Evolutionary conservation across 352 stramenopile genomes (phyloP).

Genomic region (Phytophthora lateralis): DNA sequence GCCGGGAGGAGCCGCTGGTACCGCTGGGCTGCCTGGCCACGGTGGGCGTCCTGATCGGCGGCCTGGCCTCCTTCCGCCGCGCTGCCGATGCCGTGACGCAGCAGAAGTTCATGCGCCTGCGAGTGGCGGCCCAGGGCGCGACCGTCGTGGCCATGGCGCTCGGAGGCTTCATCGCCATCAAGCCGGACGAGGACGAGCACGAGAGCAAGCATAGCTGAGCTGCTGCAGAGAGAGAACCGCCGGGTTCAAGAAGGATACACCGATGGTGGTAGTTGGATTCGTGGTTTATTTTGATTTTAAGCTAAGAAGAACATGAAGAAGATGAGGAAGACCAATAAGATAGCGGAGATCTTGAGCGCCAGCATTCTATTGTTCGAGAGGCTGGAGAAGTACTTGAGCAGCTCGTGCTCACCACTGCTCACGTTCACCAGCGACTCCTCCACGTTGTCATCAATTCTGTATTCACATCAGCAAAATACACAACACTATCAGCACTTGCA

Average conservation of each 20-base stretch:
- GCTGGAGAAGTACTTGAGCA: constrained; percentile 86
- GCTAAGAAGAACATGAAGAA: constrained; percentile 92
- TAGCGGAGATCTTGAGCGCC: constrained; percentile 83
- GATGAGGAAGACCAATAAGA: constrained; percentile 89
- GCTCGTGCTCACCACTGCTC: constrained; percentile 75
- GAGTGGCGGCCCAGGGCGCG: constrained; percentile 71
- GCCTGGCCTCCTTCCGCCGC: constrained; percentile 68
- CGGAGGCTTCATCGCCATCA: constrained; percentile 70
- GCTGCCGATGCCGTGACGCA: constrained; percentile 72
- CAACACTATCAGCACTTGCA: background rate
- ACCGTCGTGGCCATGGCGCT: constrained; percentile 73
- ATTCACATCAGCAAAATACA: constrained; percentile 18
- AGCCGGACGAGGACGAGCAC: constrained; percentile 44
- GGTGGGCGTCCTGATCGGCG: constrained; percentile 61
- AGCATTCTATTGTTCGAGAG: constrained; percentile 89
- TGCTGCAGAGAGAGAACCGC: background rate
- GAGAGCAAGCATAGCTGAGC: constrained; percentile 8
- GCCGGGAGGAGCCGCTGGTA: constrained; percentile 76
- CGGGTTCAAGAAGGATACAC: constrained; percentile 7
- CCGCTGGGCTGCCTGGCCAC: constrained; percentile 72
- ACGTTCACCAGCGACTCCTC: constrained; percentile 81
- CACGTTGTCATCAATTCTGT: constrained; percentile 87
- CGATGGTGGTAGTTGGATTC: constrained; percentile 7
- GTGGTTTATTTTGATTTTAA: constrained; percentile 50
- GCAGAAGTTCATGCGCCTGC: constrained; percentile 83